Evolutionary conservation across 345 rosid species (phyloP).

Genomic region (Acer campestre): DNA sequence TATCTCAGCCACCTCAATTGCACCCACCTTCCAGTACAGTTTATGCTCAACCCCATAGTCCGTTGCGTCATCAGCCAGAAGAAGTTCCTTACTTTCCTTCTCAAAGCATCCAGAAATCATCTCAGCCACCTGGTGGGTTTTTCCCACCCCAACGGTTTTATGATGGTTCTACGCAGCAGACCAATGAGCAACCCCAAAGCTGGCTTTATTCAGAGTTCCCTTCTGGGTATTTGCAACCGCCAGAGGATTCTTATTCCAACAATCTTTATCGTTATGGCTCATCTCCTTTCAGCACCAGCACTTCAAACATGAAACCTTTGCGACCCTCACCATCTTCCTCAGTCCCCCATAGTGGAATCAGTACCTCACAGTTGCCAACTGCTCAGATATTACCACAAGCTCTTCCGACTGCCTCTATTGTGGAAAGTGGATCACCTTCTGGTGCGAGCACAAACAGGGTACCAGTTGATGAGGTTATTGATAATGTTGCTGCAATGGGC

Average conservation of each 20-base stretch:
- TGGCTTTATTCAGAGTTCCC: slow-evolving; percentile 28
- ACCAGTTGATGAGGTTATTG: slow-evolving; percentile 44
- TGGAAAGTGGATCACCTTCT: slow-evolving; percentile 32
- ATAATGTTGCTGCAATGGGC: slow-evolving; percentile 65
- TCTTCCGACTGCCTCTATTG: slow-evolving; percentile 50
- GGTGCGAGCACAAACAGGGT: slow-evolving; percentile 29
- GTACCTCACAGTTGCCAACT: slow-evolving; percentile 36
- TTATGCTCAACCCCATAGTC: slow-evolving; percentile 25
- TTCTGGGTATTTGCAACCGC: slow-evolving; percentile 16
- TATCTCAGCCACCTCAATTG: slow-evolving; percentile 25
- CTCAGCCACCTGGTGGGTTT: slow-evolving; percentile 27
- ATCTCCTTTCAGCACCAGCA: slow-evolving; percentile 23
- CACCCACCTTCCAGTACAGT: slow-evolving; percentile 23
- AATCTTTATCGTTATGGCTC: slow-evolving; percentile 17
- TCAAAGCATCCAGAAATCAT: slow-evolving; percentile 21
- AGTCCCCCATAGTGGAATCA: slow-evolving; percentile 16
- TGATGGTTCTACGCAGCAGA: slow-evolving; percentile 21
- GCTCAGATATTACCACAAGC: slow-evolving; percentile 48
- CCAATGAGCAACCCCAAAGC: slow-evolving; percentile 25
- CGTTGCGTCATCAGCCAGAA: slow-evolving; percentile 17
- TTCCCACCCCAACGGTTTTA: slow-evolving; percentile 16
- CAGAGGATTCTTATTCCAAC: slow-evolving; percentile 10
- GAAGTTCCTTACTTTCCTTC: slow-evolving; percentile 29
- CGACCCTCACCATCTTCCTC: slow-evolving; percentile 16
- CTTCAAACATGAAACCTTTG: slow-evolving; percentile 18